Conservation (phyloP, 2,329 filamentous ascomycete genomes). For the Fonsecaea pedrosoi region DNA sequence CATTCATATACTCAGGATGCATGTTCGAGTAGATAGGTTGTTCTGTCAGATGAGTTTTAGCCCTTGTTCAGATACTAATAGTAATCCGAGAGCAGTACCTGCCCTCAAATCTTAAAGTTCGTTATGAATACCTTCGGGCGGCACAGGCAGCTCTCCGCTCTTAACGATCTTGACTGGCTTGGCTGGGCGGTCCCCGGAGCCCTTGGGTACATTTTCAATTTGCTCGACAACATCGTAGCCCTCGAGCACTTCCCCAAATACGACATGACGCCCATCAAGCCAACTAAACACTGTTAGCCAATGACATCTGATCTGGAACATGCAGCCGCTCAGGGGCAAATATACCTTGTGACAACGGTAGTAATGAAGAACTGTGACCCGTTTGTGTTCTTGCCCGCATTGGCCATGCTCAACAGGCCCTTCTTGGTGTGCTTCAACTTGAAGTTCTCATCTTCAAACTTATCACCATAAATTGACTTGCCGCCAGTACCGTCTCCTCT, state of each 20-base stretch:
- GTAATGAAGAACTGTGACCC: slow-evolving; percentile 74
- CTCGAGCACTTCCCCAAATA: slow-evolving; percentile 73
- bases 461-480: slow-evolving; percentile 71
- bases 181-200: slow-evolving; percentile 61
- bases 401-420: slow-evolving; percentile 70
- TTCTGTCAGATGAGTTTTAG: slow-evolving; percentile 33
- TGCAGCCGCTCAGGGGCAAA: neutral
- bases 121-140: slow-evolving; percentile 70
- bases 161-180: slow-evolving; percentile 69
- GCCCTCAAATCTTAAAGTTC: slow-evolving; percentile 62
- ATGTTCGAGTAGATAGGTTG: slow-evolving; percentile 32
- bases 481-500: slow-evolving; percentile 69
- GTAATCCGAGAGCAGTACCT: slow-evolving; percentile 37
- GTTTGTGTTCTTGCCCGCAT: slow-evolving; percentile 56
- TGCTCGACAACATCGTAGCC: slow-evolving; percentile 70
- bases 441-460: slow-evolving; percentile 74
- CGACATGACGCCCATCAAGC: slow-evolving; percentile 70
- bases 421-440: slow-evolving; percentile 72
- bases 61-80: slow-evolving; percentile 13
- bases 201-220: slow-evolving; percentile 69
- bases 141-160: slow-evolving; percentile 68
- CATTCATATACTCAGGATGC: slow-evolving; percentile 36
- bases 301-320: neutral
- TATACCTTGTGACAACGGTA: slow-evolving; percentile 62
- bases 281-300: slow-evolving; percentile 50